Percentiles rank a stretch among this genome's conserved stretches.
These are phyloP conservation scores for Fragaria iinumae DNA, from an alignment of 306 rosid species.

Conservation along the genomic window DNA sequence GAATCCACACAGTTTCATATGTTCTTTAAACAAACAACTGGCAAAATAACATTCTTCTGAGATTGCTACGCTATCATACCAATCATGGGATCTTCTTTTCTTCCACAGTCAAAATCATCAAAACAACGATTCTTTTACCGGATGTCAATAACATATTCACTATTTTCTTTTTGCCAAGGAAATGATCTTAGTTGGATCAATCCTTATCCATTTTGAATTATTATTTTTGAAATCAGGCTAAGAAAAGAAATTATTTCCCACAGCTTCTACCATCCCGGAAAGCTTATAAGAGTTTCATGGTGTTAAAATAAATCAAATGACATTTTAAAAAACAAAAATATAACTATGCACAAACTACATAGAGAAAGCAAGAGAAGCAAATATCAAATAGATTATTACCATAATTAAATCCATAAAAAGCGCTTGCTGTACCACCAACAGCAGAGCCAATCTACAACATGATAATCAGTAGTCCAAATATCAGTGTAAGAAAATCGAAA, in stretches of 20 bases:
- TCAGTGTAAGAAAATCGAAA: background rate
- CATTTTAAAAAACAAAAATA: background rate
- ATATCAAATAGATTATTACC: constrained; percentile 38
- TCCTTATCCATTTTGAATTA: too few species aligned
- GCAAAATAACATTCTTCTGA: too few species aligned
- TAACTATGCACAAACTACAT: background rate
- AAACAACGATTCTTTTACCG: too few species aligned
- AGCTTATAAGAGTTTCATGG: background rate
- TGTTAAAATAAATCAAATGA: background rate
- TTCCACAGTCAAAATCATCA: too few species aligned
- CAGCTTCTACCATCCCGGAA: background rate
- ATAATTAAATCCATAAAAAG: constrained; percentile 89
- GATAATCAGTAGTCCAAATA: background rate
- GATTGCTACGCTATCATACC: too few species aligned
- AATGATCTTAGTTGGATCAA: too few species aligned
- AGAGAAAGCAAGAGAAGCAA: background rate
- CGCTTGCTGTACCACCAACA: constrained; percentile 88
- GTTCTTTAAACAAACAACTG: too few species aligned
- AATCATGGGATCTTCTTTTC: too few species aligned
- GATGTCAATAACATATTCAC: too few species aligned
- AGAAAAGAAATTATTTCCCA: background rate
- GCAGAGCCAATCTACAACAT: constrained; percentile 82
- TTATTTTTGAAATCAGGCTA: too few species aligned
- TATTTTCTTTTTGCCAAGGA: too few species aligned
- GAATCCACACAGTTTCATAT: too few species aligned